Base-by-base conservation (phyloP, 169 alveolate species). In the Eimeria maxima region DNA sequence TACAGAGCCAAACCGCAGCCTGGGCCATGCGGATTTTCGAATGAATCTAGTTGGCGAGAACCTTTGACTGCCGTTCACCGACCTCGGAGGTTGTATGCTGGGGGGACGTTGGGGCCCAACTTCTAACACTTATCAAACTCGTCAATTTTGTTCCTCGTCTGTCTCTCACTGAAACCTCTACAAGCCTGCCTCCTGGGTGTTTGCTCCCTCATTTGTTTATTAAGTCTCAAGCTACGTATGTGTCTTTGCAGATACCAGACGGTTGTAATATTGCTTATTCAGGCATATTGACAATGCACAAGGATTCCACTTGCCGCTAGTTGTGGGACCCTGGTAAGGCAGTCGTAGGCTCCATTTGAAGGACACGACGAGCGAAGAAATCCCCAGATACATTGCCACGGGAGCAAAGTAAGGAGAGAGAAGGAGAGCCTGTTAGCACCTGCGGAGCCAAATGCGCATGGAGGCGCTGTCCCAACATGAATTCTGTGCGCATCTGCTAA, bases 341-440 rank as follows among this genome's bases (percentile, higher is more conserved):
- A 38, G 53, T 1, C 24, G 45, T 27, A 83, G 91, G 71, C 33
- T 83, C 91, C 91, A 83, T 83, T 38, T 83, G 91, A 83, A 83
- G 91, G 73, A 83, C 47, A 6, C 73, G 91, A 65, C 91, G 71
- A 20, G 91, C 74, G 57, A 83, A 83, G 20, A 83, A 57, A 76
- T 83, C 91, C 38, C 76, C 91, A 16, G 91, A 55, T 83, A 83
- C 29, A 57, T 38, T 83, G 76, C 91, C 53, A 5, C 91, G 91
- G 50, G 71, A 6, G 38, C 91, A 83, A 29, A 83, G 74, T 20
- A 60, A 11, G 6, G 91, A 27, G 33, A 83, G 91, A 50, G 91
- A 83, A 33, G 74, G 76, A 4, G 18, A 50, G 20, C 91, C 91
- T 29, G 91, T 83, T 33, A 83, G 53, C 20, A 83, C 91, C 91